Base-by-base conservation (phyloP, 768 basidiomycete species). In the Podaxis pistillaris region DNA sequence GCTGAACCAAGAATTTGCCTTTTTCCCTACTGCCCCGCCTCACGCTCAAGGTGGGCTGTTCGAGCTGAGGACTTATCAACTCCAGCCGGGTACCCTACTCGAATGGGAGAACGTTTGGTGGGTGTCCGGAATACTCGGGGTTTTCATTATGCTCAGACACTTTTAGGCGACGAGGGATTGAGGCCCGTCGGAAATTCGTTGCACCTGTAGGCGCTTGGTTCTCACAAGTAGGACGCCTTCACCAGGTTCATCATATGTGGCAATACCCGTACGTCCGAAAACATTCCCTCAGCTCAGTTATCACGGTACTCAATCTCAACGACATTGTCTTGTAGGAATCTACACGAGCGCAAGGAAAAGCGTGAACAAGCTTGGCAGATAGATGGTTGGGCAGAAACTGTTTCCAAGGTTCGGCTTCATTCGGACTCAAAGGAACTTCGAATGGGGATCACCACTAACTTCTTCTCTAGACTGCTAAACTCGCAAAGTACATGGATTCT, bases 51-150 rank as follows among this genome's bases (percentile, higher is more conserved):
- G 96, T 5, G 96, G 97, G 4, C 80, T 99, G 51, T 99, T 97
- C 71, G 97, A 99, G 76, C 79, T 98, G 68, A 83, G 97, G 68
- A 87, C 84, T 40, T 99, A 99, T 76, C 87, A 87, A 71, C 76
- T 97, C 62, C 87, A 89, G 68, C 93, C 96, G 3, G 97, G 97
- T 7, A 87, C 90, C 6, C 79, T 98, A 58, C 76, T 98, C 59
- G 95, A 98, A 69, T 98, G 97, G 97, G 97, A 98, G 72, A 82
- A 86, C 60, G 83, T 93, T 64, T 98, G 97, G 94, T 94, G 38
- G 54, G 82, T 69, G n/a, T 28, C 47, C 28, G 11, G 7, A n/a
- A 22, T 28, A 47, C 61, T 64, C 40, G 57, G 62, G 62, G 19
- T 61, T 19, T 36, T 53, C 38, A 64, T 33, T 49, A 55, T 56